These are phyloP conservation scores for Brasilioporus rufonigricans DNA, from an alignment of 768 basidiomycete genomes.

Conservation along the genomic window DNA sequence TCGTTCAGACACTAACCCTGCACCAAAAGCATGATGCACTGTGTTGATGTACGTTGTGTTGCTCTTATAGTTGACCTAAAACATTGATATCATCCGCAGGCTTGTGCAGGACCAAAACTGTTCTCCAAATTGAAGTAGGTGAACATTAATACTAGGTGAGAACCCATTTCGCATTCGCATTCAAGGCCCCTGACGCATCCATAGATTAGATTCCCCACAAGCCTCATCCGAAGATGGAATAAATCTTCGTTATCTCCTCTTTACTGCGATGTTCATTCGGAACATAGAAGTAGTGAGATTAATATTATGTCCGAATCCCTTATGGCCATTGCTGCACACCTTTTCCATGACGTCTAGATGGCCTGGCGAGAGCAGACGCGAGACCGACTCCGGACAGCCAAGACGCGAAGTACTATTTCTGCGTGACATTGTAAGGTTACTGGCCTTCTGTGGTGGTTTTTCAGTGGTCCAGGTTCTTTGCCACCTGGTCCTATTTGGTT, in stretches of 20 bases:
- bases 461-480: not conserved
- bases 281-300: not conserved
- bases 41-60: slow-evolving; percentile 66
- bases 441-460: too few species aligned
- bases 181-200: not conserved
- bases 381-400: not conserved
- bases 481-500: too few species aligned
- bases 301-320: not conserved
- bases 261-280: not conserved
- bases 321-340: not conserved
- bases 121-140: slow-evolving; percentile 64
- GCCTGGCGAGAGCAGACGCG: too few species aligned
- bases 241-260: not conserved
- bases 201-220: slow-evolving; percentile 16
- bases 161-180: not conserved
- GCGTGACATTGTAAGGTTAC: too few species aligned
- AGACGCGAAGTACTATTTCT: not conserved
- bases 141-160: slow-evolving; percentile 17
- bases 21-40: slow-evolving; percentile 82
- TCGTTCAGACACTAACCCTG: slow-evolving; percentile 4
- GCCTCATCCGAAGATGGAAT: slow-evolving; percentile 10
- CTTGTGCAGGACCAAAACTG: slow-evolving; percentile 71
- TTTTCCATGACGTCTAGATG: not conserved
- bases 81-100: slow-evolving; percentile 28
- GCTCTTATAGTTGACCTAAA: not conserved